Evolutionary conservation across 2,329 filamentous ascomycete species (phyloP).

Genomic region (Nectriaceae sp.): DNA sequence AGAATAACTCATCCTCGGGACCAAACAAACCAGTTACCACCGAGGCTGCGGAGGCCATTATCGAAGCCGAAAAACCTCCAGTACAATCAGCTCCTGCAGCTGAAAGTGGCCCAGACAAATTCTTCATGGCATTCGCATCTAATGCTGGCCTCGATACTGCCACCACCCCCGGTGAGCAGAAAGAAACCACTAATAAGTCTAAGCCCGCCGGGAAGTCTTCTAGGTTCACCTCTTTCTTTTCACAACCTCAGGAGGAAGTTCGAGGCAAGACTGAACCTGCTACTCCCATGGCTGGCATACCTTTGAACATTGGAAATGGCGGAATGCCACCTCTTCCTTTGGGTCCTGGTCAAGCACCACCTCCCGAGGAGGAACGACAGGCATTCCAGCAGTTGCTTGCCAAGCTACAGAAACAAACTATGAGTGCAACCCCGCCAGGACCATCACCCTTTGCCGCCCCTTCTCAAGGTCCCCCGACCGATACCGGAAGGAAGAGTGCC

Average conservation of each 20-base stretch:
- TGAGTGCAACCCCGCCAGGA: slow-evolving; percentile 47
- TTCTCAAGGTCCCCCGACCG: slow-evolving; percentile 31
- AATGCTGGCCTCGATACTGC: slow-evolving; percentile 47
- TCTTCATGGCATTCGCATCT: slow-evolving; percentile 64
- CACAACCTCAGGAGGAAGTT: slow-evolving; percentile 50
- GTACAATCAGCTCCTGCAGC: slow-evolving; percentile 62
- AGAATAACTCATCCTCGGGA: slow-evolving; percentile 37
- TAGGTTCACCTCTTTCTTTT: slow-evolving; percentile 82
- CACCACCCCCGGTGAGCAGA: slow-evolving; percentile 29
- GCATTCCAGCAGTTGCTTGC: slow-evolving; percentile 81
- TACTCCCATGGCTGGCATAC: slow-evolving; percentile 31
- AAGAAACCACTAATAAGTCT: slow-evolving; percentile 37
- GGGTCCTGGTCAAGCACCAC: slow-evolving; percentile 32
- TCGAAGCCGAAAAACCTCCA: slow-evolving; percentile 54
- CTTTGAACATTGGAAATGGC: slow-evolving; percentile 13
- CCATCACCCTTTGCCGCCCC: slow-evolving; percentile 46
- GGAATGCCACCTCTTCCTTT: slow-evolving; percentile 19
- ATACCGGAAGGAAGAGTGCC: slow-evolving; percentile 36
- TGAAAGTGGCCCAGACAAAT: slow-evolving; percentile 73
- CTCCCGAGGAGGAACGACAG: slow-evolving; percentile 72
- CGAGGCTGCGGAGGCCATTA: slow-evolving; percentile 36
- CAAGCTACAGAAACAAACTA: slow-evolving; percentile 70
- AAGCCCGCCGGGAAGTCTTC: slow-evolving; percentile 70
- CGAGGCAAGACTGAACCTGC: slow-evolving; percentile 52
- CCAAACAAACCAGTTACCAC: slow-evolving; percentile 38